A percentile compares a stretch with the other conserved stretches of the same genome.
These are phyloP conservation scores for Coemansia sp. DNA, from an alignment of 371 early-diverging fungal genomes.

Conservation along the genomic window DNA sequence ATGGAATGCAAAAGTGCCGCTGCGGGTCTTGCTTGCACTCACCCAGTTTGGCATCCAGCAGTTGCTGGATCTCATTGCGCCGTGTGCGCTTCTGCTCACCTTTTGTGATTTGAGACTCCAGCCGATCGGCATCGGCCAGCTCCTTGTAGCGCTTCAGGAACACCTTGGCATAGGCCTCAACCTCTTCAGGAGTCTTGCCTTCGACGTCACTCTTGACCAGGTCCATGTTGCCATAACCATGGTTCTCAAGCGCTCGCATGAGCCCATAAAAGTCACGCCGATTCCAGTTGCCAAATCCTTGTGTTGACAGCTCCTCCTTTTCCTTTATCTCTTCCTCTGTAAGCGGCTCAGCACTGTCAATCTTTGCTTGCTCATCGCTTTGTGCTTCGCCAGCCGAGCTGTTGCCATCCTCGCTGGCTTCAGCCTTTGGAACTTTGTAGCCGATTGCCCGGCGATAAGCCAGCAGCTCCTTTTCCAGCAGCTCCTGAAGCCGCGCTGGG, in stretches of 20 bases:
- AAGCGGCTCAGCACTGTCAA: constrained; percentile 85
- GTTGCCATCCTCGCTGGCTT: constrained; percentile 19
- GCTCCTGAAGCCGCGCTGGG: constrained; percentile 73
- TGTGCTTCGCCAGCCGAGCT: constrained; percentile 54
- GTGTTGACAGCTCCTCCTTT: constrained; percentile 71
- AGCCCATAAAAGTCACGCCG: constrained; percentile 91
- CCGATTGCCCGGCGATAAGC: constrained; percentile 65
- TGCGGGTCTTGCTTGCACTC: constrained; percentile 69
- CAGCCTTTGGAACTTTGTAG: constrained; percentile 55
- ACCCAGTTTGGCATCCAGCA: constrained; percentile 63
- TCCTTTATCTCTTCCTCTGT: constrained; percentile 85
- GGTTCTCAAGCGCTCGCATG: constrained; percentile 85
- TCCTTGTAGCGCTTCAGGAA: constrained; percentile 90
- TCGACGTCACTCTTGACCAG: constrained; percentile 84
- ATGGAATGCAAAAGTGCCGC: constrained; percentile 82
- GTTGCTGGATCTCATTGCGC: constrained; percentile 78
- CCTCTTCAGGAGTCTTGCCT: constrained; percentile 85
- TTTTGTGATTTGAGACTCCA: constrained; percentile 82
- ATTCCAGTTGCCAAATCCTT: constrained; percentile 94
- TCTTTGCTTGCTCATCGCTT: constrained; percentile 76
- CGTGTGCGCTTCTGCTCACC: constrained; percentile 82
- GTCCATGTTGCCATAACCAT: constrained; percentile 75
- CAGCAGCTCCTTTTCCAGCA: constrained; percentile 80
- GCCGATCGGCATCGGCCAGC: constrained; percentile 67
- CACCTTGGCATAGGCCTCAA: constrained; percentile 76